These are phyloP conservation scores for Gonapodya prolifera DNA, from an alignment of 192 early-diverging fungal genomes.

Conservation along the genomic window DNA sequence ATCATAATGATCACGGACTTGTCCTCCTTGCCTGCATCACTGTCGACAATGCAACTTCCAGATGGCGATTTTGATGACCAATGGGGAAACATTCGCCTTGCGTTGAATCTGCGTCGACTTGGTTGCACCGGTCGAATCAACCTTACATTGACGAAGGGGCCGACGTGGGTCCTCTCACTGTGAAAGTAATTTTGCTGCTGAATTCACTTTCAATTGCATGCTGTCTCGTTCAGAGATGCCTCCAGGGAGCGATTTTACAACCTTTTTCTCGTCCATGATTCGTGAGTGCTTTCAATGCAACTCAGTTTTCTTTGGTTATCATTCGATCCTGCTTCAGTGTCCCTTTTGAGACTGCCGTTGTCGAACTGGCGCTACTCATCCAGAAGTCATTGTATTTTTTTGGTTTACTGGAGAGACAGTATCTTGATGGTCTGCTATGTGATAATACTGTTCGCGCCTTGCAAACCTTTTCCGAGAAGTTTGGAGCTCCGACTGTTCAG, in stretches of 20 bases:
- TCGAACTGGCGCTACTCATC: background rate
- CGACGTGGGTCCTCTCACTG: background rate
- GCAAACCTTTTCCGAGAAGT: background rate
- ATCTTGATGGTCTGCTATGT: background rate
- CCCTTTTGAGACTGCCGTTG: background rate
- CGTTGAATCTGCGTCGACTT: background rate
- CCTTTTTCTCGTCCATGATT: background rate
- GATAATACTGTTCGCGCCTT: background rate
- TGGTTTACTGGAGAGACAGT: background rate
- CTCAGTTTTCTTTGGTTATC: background rate
- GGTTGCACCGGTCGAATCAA: background rate
- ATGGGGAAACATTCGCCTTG: background rate
- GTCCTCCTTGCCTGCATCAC: background rate
- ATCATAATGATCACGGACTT: background rate
- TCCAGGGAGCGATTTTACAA: background rate
- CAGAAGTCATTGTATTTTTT: background rate
- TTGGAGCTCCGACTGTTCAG: background rate
- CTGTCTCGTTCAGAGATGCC: background rate
- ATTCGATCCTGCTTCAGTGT: background rate
- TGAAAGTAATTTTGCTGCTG: background rate
- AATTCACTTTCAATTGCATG: background rate
- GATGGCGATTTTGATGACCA: background rate
- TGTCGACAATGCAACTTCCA: background rate
- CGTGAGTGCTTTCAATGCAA: background rate
- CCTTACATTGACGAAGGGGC: background rate